These are phyloP conservation scores for Rhizopus delemar DNA, from an alignment of 371 early-diverging fungal species.

Conservation along the genomic window DNA sequence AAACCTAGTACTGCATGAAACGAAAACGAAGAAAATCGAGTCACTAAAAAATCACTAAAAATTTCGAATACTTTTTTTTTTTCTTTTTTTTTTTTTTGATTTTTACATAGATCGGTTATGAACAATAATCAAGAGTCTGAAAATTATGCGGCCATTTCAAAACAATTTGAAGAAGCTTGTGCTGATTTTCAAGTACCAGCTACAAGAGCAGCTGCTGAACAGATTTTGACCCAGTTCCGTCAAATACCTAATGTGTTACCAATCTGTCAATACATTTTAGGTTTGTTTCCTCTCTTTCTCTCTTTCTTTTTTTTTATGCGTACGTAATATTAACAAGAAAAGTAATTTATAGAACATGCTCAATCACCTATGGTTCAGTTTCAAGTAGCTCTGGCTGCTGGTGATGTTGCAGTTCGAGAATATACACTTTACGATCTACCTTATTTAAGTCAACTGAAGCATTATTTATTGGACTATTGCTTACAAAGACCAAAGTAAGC, in stretches of 20 bases:
- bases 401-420: constrained; percentile 59
- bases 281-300: constrained; percentile 29
- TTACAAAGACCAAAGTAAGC: constrained; percentile 45
- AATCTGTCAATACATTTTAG: constrained; percentile 65
- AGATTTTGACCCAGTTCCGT: constrained; percentile 59
- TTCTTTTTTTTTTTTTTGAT: not conserved
- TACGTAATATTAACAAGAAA: not conserved
- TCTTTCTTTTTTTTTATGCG: not conserved
- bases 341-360: constrained; percentile 50
- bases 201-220: constrained; percentile 62
- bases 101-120: constrained; percentile 3
- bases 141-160: constrained; percentile 31
- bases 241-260: constrained; percentile 64
- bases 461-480: constrained; percentile 61
- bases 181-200: constrained; percentile 64
- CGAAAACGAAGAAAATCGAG: not conserved
- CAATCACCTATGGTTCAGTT: constrained; percentile 61
- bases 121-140: constrained; percentile 23
- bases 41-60: constrained; percentile 8
- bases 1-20: no score
- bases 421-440: constrained; percentile 56
- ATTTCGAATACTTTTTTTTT: not conserved
- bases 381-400: constrained; percentile 62
- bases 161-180: constrained; percentile 69
- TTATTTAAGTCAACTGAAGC: constrained; percentile 54